These are phyloP conservation scores for Lentinula edodes DNA, from an alignment of 768 basidiomycete species.

Conservation along the genomic window DNA sequence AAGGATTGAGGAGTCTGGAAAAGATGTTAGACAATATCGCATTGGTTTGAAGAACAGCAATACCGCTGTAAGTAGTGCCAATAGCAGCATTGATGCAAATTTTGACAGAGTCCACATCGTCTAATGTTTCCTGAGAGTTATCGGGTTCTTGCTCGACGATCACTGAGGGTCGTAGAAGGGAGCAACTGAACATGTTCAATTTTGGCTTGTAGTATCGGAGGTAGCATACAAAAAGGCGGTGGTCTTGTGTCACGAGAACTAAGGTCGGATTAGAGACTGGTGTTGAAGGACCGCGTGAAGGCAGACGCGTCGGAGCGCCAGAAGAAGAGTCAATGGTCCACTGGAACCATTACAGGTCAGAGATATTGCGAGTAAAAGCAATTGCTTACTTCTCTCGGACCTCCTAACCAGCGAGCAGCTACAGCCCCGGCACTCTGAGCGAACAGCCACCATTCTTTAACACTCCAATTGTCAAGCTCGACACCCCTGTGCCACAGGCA, in stretches of 20 bases:
- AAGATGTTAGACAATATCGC: constrained; percentile 1
- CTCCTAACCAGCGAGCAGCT: constrained; percentile 55
- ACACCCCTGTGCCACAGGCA: constrained; percentile 61
- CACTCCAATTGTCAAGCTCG: constrained; percentile 57
- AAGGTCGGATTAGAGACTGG: constrained; percentile 52
- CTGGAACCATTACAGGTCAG: constrained; percentile 25
- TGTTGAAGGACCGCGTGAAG: constrained; percentile 50
- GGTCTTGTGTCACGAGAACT: constrained; percentile 60
- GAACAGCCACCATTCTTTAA: constrained; percentile 53
- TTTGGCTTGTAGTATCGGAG: constrained; percentile 38
- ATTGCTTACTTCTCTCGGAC: constrained; percentile 50
- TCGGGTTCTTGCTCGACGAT: constrained; percentile 29
- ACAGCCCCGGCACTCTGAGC: constrained; percentile 52
- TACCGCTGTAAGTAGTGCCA: constrained; percentile 57
- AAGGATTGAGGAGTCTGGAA: constrained; percentile 48
- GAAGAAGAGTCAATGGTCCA: constrained; percentile 41
- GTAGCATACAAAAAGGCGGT: constrained; percentile 50
- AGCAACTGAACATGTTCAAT: constrained; percentile 43
- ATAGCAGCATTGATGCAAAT: constrained; percentile 57
- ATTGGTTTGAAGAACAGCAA: not conserved
- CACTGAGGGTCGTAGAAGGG: constrained; percentile 34
- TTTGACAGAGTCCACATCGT: constrained; percentile 32
- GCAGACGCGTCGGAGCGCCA: constrained; percentile 49
- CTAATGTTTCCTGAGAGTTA: constrained; percentile 21
- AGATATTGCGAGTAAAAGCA: not conserved